Conservation (phyloP, 805 yeast genomes). For the Clavispora santaluciae region DNA sequence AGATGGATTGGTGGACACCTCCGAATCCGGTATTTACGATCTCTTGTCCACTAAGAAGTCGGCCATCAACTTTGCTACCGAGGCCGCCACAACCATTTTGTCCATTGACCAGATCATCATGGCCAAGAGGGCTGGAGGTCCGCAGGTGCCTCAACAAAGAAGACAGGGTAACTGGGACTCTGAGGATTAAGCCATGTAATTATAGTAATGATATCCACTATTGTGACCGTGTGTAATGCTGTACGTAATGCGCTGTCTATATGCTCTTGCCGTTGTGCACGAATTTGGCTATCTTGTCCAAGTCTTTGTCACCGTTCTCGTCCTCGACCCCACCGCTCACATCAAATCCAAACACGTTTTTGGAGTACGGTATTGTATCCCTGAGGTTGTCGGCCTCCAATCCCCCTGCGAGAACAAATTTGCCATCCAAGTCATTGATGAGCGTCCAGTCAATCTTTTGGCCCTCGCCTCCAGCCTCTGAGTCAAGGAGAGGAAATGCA, state of each 20-base stretch:
- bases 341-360: constrained; percentile 82
- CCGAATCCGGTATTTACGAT: constrained; percentile 68
- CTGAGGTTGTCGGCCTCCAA: constrained; percentile 68
- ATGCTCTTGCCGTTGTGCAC: constrained; percentile 45
- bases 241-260: not conserved
- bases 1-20: constrained; percentile 67
- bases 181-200: constrained; percentile 51
- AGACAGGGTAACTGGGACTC: constrained; percentile 96
- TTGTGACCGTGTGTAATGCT: too few relatives aligned
- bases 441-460: constrained; percentile 65
- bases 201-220: constrained; percentile 1
- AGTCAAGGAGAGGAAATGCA: constrained; percentile 65
- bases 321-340: constrained; percentile 92
- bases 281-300: constrained; percentile 55
- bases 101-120: constrained; percentile 96
- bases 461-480: constrained; percentile 93
- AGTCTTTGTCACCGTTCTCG: constrained; percentile 67
- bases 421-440: constrained; percentile 20
- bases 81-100: constrained; percentile 85
- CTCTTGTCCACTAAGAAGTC: constrained; percentile 73
- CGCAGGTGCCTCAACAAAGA: constrained; percentile 78
- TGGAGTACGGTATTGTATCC: constrained; percentile 39
- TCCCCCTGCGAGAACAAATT: constrained; percentile 85
- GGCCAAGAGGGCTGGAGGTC: constrained; percentile 99
- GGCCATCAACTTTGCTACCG: constrained; percentile 91